Conservation (phyloP, 306 rosid species). For the Senna siamea region DNA sequence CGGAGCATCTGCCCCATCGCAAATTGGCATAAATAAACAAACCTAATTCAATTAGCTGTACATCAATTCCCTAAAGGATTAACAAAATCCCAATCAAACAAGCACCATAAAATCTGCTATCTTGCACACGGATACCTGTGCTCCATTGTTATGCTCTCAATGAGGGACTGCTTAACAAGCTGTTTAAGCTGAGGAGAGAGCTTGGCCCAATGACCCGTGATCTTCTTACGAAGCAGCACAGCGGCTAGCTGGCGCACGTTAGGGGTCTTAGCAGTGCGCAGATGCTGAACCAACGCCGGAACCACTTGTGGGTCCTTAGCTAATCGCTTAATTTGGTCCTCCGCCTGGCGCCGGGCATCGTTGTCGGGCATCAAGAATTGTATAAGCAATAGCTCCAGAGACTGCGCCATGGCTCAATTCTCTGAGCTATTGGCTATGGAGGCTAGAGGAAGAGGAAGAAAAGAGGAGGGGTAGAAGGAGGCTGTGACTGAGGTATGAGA, state of each 20-base stretch:
- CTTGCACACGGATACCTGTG: constrained; percentile 52
- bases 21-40: background rate
- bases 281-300: constrained; percentile 86
- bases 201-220: constrained; percentile 98
- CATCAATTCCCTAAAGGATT: background rate
- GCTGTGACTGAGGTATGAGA: too few species aligned
- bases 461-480: background rate
- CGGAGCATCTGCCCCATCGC: background rate
- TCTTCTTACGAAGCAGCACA: constrained; percentile 93
- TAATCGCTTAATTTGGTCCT: constrained; percentile 92
- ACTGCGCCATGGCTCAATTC: constrained; percentile 70
- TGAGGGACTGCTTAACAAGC: constrained; percentile 80
- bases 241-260: constrained; percentile 96
- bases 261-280: constrained; percentile 97
- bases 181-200: constrained; percentile 75
- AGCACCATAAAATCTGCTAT: background rate
- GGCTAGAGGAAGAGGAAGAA: background rate
- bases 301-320: constrained; percentile 94
- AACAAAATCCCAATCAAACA: constrained; percentile 2
- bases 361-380: constrained; percentile 98
- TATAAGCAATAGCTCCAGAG: constrained; percentile 85
- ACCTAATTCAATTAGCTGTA: background rate
- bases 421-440: background rate
- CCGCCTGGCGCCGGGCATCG: constrained; percentile 98
- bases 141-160: constrained; percentile 90